Evolutionary conservation across 805 yeast genomes (phyloP), one percentile per base, ranked within the genome.

Genomic region (Saccharomyces mikatae): DNA sequence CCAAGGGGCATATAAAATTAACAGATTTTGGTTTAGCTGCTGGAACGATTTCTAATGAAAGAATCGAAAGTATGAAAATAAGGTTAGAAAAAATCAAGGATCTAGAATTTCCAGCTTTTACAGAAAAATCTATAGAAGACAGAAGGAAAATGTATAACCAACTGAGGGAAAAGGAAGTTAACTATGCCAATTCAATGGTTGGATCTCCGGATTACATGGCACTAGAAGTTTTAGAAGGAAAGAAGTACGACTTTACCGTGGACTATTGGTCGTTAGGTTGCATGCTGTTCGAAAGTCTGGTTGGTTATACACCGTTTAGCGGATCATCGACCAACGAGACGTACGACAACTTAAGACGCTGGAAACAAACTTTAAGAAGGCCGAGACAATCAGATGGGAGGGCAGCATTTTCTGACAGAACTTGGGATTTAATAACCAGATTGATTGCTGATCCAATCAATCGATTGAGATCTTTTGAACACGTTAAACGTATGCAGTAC

Each of bases 171-270:
- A 66, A 69, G 5, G 96, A 90, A 62, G 79, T 88, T 56, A 89
- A 87, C 62, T 86, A 87, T 65, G 98, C 99, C 17, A 88, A 89
- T 63, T 89, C 97, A 1, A 89, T 92, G 62, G 99, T 94, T 14
- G 99, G 99, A 0, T 87, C 96, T 4, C 99, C 99, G 1, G 99
- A 94, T 71, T 94, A 94, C 68, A 94, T 94, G 99, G 99, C 99
- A 1, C 77, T 94, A 51, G 99, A 94, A 71, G 98, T 94, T 11
- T 80, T 94, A 52, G 96, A 89, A 71, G 99, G 99, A 6, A 87
- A 86, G 66, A 83, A 84, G 55, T 94, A 94, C 70, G 97, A 94
- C 68, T 91, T 86, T 69, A 92, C 99, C 14, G 96, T 95, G 55
- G 99, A 94, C 74, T 94, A 94, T 70, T 94, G 99, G 99, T 91